These are phyloP conservation scores for Meyerozyma carpophila DNA, from an alignment of 1,139 yeast species.

Conservation along the genomic window DNA sequence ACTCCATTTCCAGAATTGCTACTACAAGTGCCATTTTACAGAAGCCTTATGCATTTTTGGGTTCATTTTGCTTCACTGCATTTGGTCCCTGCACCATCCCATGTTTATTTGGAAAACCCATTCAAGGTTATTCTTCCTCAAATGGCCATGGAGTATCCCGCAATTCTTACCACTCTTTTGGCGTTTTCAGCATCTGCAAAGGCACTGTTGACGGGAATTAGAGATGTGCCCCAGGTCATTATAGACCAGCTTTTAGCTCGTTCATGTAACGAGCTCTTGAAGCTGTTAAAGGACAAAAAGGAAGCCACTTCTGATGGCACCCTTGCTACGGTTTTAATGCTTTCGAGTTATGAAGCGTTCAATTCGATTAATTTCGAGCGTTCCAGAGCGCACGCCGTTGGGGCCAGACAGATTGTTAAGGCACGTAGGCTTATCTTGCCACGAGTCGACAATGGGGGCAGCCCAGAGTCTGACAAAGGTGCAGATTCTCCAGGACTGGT, in stretches of 20 bases:
- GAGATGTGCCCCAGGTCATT: conserved; percentile 37
- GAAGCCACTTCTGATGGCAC: conserved; percentile 64
- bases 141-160: conserved; percentile 60
- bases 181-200: conserved; percentile 64
- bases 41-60: conserved; percentile 60
- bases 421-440: conserved; percentile 40
- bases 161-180: conserved; percentile 54
- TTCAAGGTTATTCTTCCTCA: conserved; percentile 61
- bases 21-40: conserved; percentile 52
- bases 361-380: conserved; percentile 41
- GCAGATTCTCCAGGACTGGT: conserved; percentile 4
- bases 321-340: conserved; percentile 55
- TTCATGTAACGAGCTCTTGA: conserved; percentile 53
- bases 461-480: conserved; percentile 3
- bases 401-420: conserved; percentile 63
- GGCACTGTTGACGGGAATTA: conserved; percentile 25
- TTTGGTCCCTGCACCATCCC: conserved; percentile 65
- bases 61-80: conserved; percentile 55
- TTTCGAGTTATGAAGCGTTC: conserved; percentile 61
- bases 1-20: conserved; percentile 55
- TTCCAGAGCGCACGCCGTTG: conserved; percentile 64
- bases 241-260: conserved; percentile 49
- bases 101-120: conserved; percentile 58
- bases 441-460: background rate
- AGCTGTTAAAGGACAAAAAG: conserved; percentile 43